Base-by-base conservation (phyloP, 1,139 yeast genomes). In the Spathaspora sp. region DNA sequence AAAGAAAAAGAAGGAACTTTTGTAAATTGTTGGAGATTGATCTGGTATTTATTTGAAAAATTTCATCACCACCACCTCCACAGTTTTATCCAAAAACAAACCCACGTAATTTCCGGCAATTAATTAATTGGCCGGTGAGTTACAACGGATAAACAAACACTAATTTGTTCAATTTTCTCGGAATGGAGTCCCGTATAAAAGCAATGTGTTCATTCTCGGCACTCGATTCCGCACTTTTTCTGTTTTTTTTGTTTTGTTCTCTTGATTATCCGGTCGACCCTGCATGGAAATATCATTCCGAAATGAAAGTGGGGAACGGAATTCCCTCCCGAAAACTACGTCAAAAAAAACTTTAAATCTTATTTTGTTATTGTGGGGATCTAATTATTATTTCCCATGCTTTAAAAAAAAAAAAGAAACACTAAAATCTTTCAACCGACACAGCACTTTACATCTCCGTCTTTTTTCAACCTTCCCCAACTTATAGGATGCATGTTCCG, bases 21-120 rank as follows among this genome's bases (percentile, higher is more conserved):
- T 23, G 26, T 17, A 26, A 42, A 20, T 20, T 20, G 6, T 20
- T 20, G 23, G 41, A 27, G 25, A 36, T 18, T 42, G 26, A 9
- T 26, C 17, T 42, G 17, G 27, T 42, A 42, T 42, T 42, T 42
- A 42, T 42, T 42, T 36, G 44, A 15, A 36, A 42, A 42, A 9
- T 41, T 34, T 13, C 7, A 4, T 20, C 23, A 20, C 23, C n/a
- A 15, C 23, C 7, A 37, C 39, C 39, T 24, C 39, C 39, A 20
- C 39, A 31, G 18, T 13, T 31, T 31, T 31, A 13, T 13, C 34
- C 34, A n/a, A 29, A 29, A 29, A 31, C 11, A 31, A 13, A n/a
- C n/a, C n/a, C n/a, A n/a, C n/a, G 36, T 31, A 31, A 31, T 31
- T 26, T 3, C 36, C 36, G 36, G 36, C 15, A n/a, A 31, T 27